A percentile compares a stretch with the other conserved stretches of the same genome.
These are phyloP conservation scores for Fusarium subtropicale DNA, from an alignment of 2,329 filamentous ascomycete genomes.

Conservation along the genomic window DNA sequence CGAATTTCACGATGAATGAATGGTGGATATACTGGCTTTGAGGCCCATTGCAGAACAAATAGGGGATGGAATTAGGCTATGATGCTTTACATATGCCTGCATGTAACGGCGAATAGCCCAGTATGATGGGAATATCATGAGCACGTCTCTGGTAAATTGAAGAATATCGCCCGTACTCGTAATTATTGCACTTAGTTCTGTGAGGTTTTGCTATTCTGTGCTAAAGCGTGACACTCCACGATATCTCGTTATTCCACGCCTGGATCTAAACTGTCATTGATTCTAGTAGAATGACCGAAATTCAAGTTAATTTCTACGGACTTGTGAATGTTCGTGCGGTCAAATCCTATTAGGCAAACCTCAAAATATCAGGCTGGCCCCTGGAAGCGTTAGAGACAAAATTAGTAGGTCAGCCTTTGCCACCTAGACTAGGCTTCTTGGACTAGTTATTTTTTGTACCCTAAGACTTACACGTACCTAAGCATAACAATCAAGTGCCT, in stretches of 20 bases:
- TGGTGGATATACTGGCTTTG: slow-evolving; percentile 3
- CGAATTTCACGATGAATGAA: not conserved
- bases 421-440: too few species aligned
- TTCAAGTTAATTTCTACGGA: not conserved
- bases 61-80: slow-evolving; percentile 20
- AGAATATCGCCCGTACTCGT: not conserved
- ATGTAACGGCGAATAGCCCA: slow-evolving; percentile 20
- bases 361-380: too few species aligned
- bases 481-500: not conserved
- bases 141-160: slow-evolving; percentile 32
- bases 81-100: slow-evolving; percentile 21
- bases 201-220: not conserved
- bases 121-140: slow-evolving; percentile 32
- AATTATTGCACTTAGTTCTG: not conserved
- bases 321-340: not conserved
- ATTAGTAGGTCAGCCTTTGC: too few species aligned
- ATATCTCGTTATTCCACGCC: not conserved
- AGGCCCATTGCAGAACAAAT: slow-evolving; percentile 23
- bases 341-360: slow-evolving; percentile 1
- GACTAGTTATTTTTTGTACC: too few species aligned
- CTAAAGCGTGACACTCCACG: not conserved
- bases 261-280: not conserved
- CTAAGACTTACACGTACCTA: too few species aligned
- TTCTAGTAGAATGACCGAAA: not conserved
- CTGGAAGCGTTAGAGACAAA: too few species aligned